Base-by-base conservation (phyloP, 768 basidiomycete genomes). In the Amylocystis lapponica region DNA sequence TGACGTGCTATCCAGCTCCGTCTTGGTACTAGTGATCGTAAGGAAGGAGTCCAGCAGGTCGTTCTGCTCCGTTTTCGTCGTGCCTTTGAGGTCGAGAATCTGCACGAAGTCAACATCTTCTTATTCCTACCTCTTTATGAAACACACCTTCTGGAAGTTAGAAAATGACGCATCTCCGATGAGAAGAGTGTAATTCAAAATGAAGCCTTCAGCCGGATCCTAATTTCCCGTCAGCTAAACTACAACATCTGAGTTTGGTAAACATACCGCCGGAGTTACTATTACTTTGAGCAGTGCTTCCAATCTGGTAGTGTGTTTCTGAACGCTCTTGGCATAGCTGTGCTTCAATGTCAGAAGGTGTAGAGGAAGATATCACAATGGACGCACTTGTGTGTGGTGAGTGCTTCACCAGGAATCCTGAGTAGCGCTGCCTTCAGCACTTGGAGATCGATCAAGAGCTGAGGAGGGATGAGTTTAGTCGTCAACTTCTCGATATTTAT, bases 211-310 rank as follows among this genome's bases (percentile, higher is more conserved):
- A 1, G 89, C 70, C 13, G 95, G 93, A 55, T 94, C 89, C 84
- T 95, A 25, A 44, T 7, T 31, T 35, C 34, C 11, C 34, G 34
- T 10, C 17, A 30, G 29, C 9, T 9, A 30, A 30, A 30, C 9
- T n/a, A 21, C 11, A 37, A 2, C 10, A 3, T 3, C 21, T 46
- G 34, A 47, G 35, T 17, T 23, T 29, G 37, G 36, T 36, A 21
- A 37, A 69, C 84, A 47, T 62, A 90, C 91, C 47, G 83, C 86
- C 2, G 95, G 95, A 0, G 91, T 94, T 17, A 97, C 81, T 42
- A 98, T 87, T 45, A 96, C 90, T 65, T 99, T 98, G 41, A 99
- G 76, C 53, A 99, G 68, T 2, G 91, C 89, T 63, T 99, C 96
- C 34, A 98, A 63, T 38, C 84, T 76, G 2, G 81, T 77, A 0